A percentile compares a stretch with the other conserved stretches of the same genome.
phyloP scores from a whole-genome alignment of 2,329 filamentous ascomycete species.

The Xylariaceae sp. region DNA sequence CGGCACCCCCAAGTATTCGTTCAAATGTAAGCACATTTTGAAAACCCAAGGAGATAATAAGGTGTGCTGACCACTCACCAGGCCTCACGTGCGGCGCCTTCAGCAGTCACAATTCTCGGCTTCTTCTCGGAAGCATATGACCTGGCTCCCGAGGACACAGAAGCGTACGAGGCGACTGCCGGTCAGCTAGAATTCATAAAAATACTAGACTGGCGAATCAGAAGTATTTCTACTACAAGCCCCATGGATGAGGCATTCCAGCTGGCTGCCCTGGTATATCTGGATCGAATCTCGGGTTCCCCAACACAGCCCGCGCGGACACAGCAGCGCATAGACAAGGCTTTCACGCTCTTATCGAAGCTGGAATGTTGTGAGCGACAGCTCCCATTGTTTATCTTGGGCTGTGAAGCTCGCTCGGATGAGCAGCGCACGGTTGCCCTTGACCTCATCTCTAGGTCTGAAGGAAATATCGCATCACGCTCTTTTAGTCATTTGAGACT shows the following conservation, averaged over 20 bases:
- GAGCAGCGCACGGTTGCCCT: conserved; percentile 23
- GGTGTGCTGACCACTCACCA: background rate
- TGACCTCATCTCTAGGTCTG: conserved; percentile 28
- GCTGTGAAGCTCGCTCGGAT: conserved; percentile 27
- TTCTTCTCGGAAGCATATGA: background rate
- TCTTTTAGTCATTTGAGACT: conserved; percentile 21
- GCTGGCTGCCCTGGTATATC: conserved; percentile 29
- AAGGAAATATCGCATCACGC: conserved; percentile 14
- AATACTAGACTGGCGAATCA: conserved; percentile 28
- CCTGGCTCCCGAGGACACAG: background rate
- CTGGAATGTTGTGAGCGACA: conserved; percentile 24
- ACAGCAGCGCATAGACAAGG: conserved; percentile 24
- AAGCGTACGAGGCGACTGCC: background rate
- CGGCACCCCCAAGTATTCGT: background rate
- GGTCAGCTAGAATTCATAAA: conserved; percentile 6
- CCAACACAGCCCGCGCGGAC: conserved; percentile 6
- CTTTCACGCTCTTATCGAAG: conserved; percentile 22
- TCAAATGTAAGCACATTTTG: background rate
- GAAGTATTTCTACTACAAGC: conserved; percentile 10
- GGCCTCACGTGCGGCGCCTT: background rate
- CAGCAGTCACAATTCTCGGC: background rate
- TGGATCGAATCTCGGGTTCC: conserved; percentile 24
- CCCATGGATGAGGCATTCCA: conserved; percentile 24
- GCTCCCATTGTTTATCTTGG: conserved; percentile 27
- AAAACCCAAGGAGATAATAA: background rate